These are phyloP conservation scores for Melanomma pulvis-pyrius DNA, from an alignment of 495 filamentous ascomycete species.

Conservation along the genomic window DNA sequence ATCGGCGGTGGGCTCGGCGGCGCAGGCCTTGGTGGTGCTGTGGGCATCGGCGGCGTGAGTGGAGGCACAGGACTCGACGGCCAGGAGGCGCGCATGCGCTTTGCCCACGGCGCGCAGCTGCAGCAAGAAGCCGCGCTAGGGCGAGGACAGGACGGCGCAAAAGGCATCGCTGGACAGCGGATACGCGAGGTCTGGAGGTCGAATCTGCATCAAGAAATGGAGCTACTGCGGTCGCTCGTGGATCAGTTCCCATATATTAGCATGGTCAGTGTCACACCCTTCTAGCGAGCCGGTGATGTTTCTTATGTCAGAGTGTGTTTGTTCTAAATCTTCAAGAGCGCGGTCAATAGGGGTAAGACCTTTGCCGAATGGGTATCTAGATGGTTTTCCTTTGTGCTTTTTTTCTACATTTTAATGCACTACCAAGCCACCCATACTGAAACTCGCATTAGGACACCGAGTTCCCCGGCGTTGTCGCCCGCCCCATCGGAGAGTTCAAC, in stretches of 20 bases:
- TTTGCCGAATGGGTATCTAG: constrained; percentile 10
- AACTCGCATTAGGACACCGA: constrained; percentile 76
- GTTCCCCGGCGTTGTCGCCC: constrained; percentile 92
- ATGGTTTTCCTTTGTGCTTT: background rate
- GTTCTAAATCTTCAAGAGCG: background rate
- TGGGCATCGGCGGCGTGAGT: constrained; percentile 48
- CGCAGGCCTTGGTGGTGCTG: constrained; percentile 42
- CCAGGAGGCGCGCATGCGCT: constrained; percentile 84
- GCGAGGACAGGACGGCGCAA: constrained; percentile 53
- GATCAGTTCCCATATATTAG: constrained; percentile 92
- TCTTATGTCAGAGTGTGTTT: constrained; percentile 13
- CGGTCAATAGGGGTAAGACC: constrained; percentile 1
- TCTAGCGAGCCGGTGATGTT: constrained; percentile 9
- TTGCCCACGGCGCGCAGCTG: constrained; percentile 73
- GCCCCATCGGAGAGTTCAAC: constrained; percentile 89
- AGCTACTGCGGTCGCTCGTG: constrained; percentile 72
- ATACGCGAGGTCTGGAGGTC: constrained; percentile 95
- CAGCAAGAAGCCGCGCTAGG: constrained; percentile 64
- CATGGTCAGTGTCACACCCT: constrained; percentile 69
- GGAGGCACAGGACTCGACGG: constrained; percentile 84
- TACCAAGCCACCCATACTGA: background rate
- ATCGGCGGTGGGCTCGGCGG: constrained; percentile 38
- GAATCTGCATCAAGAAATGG: constrained; percentile 91
- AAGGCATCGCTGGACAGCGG: constrained; percentile 50
- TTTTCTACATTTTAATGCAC: background rate